A percentile compares a stretch with the other conserved stretches of the same genome.
These are phyloP conservation scores for Aspergillus vadensis DNA, from an alignment of 2,329 filamentous ascomycete species.

Conservation along the genomic window DNA sequence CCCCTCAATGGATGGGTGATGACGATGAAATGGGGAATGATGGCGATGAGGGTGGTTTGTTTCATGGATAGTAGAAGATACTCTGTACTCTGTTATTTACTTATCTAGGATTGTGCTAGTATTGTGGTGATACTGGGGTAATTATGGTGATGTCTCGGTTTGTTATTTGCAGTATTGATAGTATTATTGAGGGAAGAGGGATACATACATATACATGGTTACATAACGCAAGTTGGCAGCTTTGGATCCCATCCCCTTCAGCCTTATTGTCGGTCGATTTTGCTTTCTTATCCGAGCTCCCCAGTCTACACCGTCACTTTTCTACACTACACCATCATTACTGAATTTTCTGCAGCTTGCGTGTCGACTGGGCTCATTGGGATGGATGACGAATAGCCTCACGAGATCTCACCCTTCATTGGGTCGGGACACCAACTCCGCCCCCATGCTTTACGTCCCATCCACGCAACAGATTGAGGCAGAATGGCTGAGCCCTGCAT, in stretches of 20 bases:
- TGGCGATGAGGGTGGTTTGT: background rate
- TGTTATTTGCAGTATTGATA: background rate
- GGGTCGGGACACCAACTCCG: background rate
- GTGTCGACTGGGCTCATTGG: background rate
- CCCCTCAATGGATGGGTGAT: background rate
- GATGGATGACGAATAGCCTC: background rate
- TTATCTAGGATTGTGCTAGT: no score
- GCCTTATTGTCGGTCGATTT: background rate
- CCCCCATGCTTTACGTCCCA: background rate
- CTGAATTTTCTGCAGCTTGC: background rate
- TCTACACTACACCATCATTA: background rate
- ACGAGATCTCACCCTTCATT: background rate
- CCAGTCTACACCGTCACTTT: background rate
- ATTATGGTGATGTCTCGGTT: background rate
- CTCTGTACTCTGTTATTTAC: no score
- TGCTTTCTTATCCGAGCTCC: no score
- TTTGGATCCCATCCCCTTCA: background rate
- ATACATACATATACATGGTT: background rate
- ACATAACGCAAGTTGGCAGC: background rate
- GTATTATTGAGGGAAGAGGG: background rate
- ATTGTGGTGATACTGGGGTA: background rate
- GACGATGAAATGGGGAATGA: background rate
- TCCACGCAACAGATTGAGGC: background rate
- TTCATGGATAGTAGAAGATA: background rate
- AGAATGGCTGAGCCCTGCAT: slow-evolving; percentile 1